Evolutionary conservation across 495 filamentous ascomycete species (phyloP), one percentile per base, ranked within the genome.

Genomic region (Hypoxylon fragiforme): DNA sequence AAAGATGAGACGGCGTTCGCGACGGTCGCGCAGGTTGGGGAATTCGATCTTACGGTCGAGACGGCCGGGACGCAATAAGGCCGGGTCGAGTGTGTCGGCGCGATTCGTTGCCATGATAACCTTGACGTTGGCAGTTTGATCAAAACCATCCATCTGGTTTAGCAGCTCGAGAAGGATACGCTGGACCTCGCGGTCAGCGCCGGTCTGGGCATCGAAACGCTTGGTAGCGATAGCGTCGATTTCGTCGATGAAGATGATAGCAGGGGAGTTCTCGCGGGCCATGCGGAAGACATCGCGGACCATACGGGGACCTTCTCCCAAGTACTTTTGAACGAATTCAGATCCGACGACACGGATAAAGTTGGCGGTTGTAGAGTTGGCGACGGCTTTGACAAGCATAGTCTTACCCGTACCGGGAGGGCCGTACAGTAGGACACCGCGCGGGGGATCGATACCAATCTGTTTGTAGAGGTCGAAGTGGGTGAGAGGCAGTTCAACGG

Each of bases 21-120:
- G 84, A 51, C 94, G 83, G 68, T 98, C 94, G 55, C 90, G 82
- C 43, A 98, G 81, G 24, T 79, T 87, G 8, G 94, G 94, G 74
- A 98, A 98, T 71, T 98, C 94, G 60, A 98, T 98, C 81, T 98
- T 98, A 59, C 94, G 83, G 71, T 98, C 94, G 49, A 98, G 81
- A 73, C 94, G 91, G 50, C 94, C 94, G 14, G 94, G 94, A 51
- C 94, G 89, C 38, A 98, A 82, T 60, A 98, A 75, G 9, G 94
- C 94, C 3, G 94, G 94, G 67, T 98, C 94, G 42, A 98, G 79
- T 11, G 95, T 98, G 65, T 98, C 94, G 40, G 94, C 95, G 61
- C 94, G 85, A 76, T 98, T 98, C 57, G 94, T 98, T 49, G 94
- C 94, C 94, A 98, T 98, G 77, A 98, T 97, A 65, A 98, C 94